These are phyloP conservation scores for Entoloma clypeatum DNA, from an alignment of 1,284 basidiomycete genomes.

Conservation along the genomic window DNA sequence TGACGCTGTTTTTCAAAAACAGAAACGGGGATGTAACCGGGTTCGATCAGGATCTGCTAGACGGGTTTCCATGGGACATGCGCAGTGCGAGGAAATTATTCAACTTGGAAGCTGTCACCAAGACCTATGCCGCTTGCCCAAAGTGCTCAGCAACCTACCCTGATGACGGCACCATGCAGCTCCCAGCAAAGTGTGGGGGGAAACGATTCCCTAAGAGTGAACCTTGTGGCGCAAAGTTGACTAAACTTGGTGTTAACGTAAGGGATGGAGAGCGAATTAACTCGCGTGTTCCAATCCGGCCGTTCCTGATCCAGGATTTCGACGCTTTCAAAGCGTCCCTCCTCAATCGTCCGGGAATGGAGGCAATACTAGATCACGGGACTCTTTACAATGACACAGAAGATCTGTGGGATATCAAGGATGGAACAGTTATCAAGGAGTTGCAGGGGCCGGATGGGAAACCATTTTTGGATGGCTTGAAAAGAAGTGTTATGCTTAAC, in stretches of 20 bases:
- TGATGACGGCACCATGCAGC: conserved; percentile 16
- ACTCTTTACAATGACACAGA: conserved; percentile 8
- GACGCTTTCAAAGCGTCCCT: conserved; percentile 16
- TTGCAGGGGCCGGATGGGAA: conserved; percentile 25
- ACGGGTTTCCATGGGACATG: conserved; percentile 17
- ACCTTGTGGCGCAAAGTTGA: too few species aligned
- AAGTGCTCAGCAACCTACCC: conserved; percentile 19
- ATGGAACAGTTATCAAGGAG: conserved; percentile 24
- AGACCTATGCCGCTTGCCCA: conserved; percentile 22
- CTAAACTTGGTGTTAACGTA: too few species aligned
- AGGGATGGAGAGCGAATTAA: too few species aligned
- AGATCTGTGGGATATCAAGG: conserved; percentile 27
- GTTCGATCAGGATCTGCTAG: conserved; percentile 8
- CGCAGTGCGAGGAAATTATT: conserved; percentile 9
- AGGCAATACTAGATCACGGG: conserved; percentile 27
- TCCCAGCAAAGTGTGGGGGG: neutral
- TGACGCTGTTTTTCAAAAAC: too few species aligned
- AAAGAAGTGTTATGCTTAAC: too few species aligned
- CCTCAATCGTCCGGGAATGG: conserved; percentile 23
- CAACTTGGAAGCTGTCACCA: conserved; percentile 14
- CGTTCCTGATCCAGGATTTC: too few species aligned
- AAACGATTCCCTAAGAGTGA: too few species aligned
- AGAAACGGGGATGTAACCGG: too few species aligned
- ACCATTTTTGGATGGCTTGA: conserved; percentile 9
- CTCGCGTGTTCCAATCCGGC: too few species aligned